Percentiles rank a stretch among this genome's conserved stretches.
phyloP scores from a whole-genome alignment of 768 basidiomycete species.

The Rhizopogon rudus region DNA sequence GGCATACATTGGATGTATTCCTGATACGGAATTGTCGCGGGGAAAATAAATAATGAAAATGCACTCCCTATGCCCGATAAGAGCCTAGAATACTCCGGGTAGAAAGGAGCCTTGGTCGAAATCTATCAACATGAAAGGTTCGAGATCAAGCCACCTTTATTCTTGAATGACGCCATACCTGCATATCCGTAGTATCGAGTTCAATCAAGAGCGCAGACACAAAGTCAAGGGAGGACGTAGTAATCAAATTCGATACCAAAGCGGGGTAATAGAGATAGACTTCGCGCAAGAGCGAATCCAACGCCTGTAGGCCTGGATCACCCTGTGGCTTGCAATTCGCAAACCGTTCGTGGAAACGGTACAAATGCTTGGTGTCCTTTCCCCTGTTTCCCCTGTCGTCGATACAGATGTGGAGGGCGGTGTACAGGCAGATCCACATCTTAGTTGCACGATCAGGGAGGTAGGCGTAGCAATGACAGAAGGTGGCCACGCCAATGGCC shows the following conservation, averaged over 20 bases:
- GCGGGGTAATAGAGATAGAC: constrained; percentile 20
- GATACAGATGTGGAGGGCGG: too few species aligned
- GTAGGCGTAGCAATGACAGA: too few species aligned
- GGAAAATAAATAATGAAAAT: constrained; percentile 30
- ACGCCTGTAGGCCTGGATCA: constrained; percentile 23
- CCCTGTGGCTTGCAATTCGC: constrained; percentile 17
- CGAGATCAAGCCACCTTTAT: too few species aligned
- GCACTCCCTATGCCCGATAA: constrained; percentile 26
- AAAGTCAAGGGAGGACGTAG: constrained; percentile 28
- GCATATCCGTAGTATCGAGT: constrained; percentile 16
- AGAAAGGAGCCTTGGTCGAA: constrained; percentile 10
- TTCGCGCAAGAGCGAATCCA: constrained; percentile 24
- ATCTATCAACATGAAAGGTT: background rate
- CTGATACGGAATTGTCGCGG: constrained; percentile 20
- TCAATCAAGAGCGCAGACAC: constrained; percentile 26
- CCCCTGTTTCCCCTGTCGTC: constrained; percentile 3
- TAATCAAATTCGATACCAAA: constrained; percentile 23
- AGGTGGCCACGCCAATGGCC: constrained; percentile 15
- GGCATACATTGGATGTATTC: constrained; percentile 29
- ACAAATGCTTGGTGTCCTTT: constrained; percentile 11
- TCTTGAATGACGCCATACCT: constrained; percentile 2
- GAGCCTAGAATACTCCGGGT: constrained; percentile 10
- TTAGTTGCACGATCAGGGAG: too few species aligned
- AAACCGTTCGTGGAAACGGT: constrained; percentile 26
- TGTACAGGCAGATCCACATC: too few species aligned